Base-by-base conservation (phyloP, 495 filamentous ascomycete genomes). In the Lophium mytilinum region DNA sequence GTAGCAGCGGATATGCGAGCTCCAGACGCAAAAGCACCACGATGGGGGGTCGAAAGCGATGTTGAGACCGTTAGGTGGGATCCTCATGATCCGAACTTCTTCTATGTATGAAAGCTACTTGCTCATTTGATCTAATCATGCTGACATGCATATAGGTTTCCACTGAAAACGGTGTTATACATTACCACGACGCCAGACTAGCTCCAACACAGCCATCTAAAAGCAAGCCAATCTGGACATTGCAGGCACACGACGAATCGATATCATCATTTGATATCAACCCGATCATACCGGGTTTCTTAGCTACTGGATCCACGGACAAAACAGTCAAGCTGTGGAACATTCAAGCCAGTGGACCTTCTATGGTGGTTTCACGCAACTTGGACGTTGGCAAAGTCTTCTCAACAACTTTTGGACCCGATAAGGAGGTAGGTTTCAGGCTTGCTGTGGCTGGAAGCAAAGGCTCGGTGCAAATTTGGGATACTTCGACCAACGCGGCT, bases 321-420 rank as follows among this genome's bases (percentile, higher is more conserved):
- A 92, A 89, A 78, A 83, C 84, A 19, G 89, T 97, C 45, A 99
- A 99, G 78, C 76, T 99, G 43, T 99, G 93, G 93, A 95, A 95
- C 68, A 81, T 95, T 53, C 79, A 84, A 57, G 66, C 86, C n/a
- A 75, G 78, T 40, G 84, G 84, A 0, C 92, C 91, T 3, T 85
- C 82, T 57, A 87, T 99, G 80, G 89, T 99, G 0, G 88, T 95
- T 6, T 87, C 88, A 8, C 83, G 93, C 34, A 88, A 97, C 72
- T 74, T 96, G 37, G 94, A 89, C 30, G 87, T 97, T 11, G 93
- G 93, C 45, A 95, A 90, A 75, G 85, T 99, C 41, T 99, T 99
- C 69, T 89, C 89, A 18, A 86, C 90, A 1, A 75, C 74, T 37
- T 99, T 96, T 65, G 94, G 86, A 9, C 90, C 93, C 0, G 94